Base-by-base conservation (phyloP, 1,139 yeast genomes). In the Geotrichum europaeum region DNA sequence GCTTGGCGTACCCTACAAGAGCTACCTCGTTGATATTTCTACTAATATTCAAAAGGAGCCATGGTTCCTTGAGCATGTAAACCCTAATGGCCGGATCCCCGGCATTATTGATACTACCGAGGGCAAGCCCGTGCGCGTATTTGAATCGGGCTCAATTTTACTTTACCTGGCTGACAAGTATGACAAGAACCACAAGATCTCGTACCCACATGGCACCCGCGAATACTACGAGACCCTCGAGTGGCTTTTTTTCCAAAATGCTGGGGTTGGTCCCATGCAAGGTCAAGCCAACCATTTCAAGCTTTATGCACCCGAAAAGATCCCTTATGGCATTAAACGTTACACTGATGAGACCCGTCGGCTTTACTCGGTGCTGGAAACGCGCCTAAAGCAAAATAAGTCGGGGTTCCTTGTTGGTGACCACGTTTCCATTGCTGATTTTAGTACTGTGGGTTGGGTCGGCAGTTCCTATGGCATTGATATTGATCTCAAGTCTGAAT, bases 31-130 rank as follows among this genome's bases (percentile, higher is more conserved):
- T 58, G 79, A 80, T 64, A 71, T 84, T 56, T 18, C 64, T 2
- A 73, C 69, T 30, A 72, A 73, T 56, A 79, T 69, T 20, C 84
- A 80, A 63, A 84, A 84, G 68, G 76, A 78, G 63, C 80, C 76
- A 1, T 82, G 85, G 84, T 85, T 77, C 66, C 69, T 81, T 59
- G 73, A 78, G 59, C 58, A 59, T 25, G 71, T 83, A 66, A 83
- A 84, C 68, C 85, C 86, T 32, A 84, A 84, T 67, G 88, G 89
- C 18, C 76, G 85, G 64, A 82, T 84, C 60, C 89, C 89, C 20
- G 78, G 83, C 0, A 69, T 85, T 24, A 76, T 78, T 3, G 85
- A 83, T 67, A 60, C 24, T 7, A 52, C 61, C 30, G 80, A 73
- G 53, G 73, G 78, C 24, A 65, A 62, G 49, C 59, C 59, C 66